Percentiles rank a stretch among this genome's conserved stretches.
These are phyloP conservation scores for Pleurotus djamor DNA, from an alignment of 768 basidiomycete species.

Conservation along the genomic window DNA sequence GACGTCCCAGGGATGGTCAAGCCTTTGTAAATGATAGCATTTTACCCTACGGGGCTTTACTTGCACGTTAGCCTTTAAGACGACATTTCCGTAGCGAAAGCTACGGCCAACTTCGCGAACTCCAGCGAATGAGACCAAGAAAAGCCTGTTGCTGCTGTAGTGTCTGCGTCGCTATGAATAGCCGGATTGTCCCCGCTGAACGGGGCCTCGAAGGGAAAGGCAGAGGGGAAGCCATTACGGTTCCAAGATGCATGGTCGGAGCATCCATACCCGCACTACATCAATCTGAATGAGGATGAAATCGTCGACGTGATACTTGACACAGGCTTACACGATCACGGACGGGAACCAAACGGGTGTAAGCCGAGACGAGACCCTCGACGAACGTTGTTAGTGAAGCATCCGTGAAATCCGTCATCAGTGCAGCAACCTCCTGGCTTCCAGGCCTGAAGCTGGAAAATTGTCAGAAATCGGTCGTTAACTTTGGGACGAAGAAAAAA, in stretches of 20 bases:
- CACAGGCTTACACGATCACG: conserved; percentile 32
- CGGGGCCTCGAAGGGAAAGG: conserved; percentile 32
- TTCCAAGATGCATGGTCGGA: conserved; percentile 35
- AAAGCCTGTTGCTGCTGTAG: conserved; percentile 32
- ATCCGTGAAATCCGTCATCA: conserved; percentile 38
- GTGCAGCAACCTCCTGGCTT: conserved; percentile 34
- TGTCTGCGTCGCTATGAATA: conserved; percentile 24
- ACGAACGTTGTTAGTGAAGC: conserved; percentile 41
- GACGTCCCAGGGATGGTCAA: too few relatives aligned
- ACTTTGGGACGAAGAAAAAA: background rate
- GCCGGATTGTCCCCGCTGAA: conserved; percentile 20
- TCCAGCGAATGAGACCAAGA: conserved; percentile 45
- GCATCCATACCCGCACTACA: conserved; percentile 27
- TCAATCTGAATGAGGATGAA: background rate
- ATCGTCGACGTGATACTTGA: background rate
- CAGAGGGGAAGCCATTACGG: conserved; percentile 39
- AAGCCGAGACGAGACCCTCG: conserved; percentile 31
- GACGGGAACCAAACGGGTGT: conserved; percentile 32
- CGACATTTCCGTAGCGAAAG: conserved; percentile 50
- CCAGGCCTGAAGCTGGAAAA: conserved; percentile 42
- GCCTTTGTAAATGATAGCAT: too few relatives aligned
- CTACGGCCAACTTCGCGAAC: conserved; percentile 59
- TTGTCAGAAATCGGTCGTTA: conserved; percentile 7
- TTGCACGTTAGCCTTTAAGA: background rate
- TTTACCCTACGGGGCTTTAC: too few relatives aligned